Evolutionary conservation across 1,284 basidiomycete species (phyloP).

Genomic region (Leccinum fuscescens): DNA sequence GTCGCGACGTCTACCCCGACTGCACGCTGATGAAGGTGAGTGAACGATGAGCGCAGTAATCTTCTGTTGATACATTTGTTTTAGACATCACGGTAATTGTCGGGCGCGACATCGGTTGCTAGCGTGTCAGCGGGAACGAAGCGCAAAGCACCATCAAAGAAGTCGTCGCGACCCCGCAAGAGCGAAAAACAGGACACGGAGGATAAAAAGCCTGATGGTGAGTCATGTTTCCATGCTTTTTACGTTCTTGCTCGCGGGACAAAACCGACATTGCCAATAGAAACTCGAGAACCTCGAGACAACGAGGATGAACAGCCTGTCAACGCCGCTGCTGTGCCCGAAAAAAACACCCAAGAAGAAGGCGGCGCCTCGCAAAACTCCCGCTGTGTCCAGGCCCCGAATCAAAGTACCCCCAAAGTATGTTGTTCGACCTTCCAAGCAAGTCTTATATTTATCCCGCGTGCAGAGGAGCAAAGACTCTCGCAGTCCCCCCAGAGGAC

Average conservation of each 20-base stretch:
- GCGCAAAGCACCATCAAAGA: slow-evolving; percentile 44
- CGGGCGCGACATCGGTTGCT: slow-evolving; percentile 72
- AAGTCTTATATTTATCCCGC: neutral
- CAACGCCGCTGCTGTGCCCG: slow-evolving; percentile 15
- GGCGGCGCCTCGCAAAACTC: slow-evolving; percentile 37
- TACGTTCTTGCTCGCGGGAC: slow-evolving; percentile 17
- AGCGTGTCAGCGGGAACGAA: slow-evolving; percentile 36
- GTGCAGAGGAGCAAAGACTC: slow-evolving; percentile 21
- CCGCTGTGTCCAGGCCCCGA: slow-evolving; percentile 35
- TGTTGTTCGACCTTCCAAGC: slow-evolving; percentile 9
- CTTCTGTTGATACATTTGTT: slow-evolving; percentile 10
- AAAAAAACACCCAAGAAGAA: slow-evolving; percentile 40
- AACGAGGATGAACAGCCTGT: slow-evolving; percentile 23
- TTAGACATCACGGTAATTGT: slow-evolving; percentile 72
- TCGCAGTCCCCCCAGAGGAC: slow-evolving; percentile 27
- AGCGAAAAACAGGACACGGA: slow-evolving; percentile 38
- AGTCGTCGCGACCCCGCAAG: slow-evolving; percentile 51
- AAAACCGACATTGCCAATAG: slow-evolving; percentile 27
- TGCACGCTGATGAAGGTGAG: slow-evolving; percentile 69
- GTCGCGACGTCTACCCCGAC: slow-evolving; percentile 69
- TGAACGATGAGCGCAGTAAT: neutral
- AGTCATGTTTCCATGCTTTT: slow-evolving; percentile 14
- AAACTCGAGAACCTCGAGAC: slow-evolving; percentile 30
- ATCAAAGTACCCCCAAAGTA: slow-evolving; percentile 43
- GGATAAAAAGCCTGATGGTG: slow-evolving; percentile 34